These are phyloP conservation scores for Triangularia verruculosa DNA, from an alignment of 2,329 filamentous ascomycete genomes.

Conservation along the genomic window DNA sequence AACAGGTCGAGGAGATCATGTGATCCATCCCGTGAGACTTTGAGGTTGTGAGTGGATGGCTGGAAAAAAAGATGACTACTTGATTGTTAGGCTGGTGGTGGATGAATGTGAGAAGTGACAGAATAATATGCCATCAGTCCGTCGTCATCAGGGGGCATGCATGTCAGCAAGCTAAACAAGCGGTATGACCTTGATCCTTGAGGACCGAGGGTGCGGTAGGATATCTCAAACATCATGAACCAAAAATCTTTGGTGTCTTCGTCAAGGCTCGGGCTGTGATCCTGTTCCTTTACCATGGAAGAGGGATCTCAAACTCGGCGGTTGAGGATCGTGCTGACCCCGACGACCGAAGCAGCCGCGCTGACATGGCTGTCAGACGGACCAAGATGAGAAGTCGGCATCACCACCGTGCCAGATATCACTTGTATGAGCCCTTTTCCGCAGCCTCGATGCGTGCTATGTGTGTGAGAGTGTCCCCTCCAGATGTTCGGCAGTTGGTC, in stretches of 20 bases:
- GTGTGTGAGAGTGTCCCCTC: background rate
- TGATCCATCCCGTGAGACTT: background rate
- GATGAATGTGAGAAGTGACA: background rate
- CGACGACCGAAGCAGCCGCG: background rate
- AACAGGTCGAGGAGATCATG: background rate
- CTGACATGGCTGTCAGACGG: background rate
- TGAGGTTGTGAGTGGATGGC: background rate
- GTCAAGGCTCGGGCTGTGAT: background rate
- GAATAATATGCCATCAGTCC: background rate
- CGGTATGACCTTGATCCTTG: background rate
- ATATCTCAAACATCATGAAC: background rate
- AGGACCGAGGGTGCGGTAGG: background rate
- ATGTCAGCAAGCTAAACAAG: background rate
- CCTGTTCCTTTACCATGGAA: background rate
- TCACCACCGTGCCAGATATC: background rate
- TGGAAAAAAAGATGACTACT: background rate
- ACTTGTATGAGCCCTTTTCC: background rate
- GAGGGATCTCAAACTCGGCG: background rate
- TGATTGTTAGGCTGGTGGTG: no score
- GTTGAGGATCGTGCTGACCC: background rate
- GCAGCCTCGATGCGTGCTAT: background rate
- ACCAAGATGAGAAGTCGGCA: background rate
- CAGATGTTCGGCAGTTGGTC: background rate
- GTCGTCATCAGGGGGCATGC: background rate
- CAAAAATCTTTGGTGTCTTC: background rate